phyloP scores from a whole-genome alignment of 2,329 filamentous ascomycete species.

The Microthyrium microscopicum region DNA sequence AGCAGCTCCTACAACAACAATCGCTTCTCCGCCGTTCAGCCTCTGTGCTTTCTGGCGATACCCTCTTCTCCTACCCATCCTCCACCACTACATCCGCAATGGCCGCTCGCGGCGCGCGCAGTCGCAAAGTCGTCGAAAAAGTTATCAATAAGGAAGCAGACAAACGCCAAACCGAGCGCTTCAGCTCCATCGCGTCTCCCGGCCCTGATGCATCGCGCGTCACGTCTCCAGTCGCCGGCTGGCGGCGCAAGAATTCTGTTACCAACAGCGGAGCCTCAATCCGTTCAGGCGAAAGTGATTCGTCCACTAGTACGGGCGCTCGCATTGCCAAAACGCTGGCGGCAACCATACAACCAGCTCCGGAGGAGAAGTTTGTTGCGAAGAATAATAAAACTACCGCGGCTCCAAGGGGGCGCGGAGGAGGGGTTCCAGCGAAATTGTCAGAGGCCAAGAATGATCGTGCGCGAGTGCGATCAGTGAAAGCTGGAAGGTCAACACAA shows the following conservation, averaged over 20 bases:
- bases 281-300: slow-evolving; percentile 5
- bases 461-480: not conserved
- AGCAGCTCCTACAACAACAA: too few relatives aligned
- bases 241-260: not conserved
- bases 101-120: slow-evolving; percentile 23
- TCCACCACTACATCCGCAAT: too few relatives aligned
- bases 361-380: slow-evolving; percentile 17
- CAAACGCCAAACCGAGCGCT: slow-evolving; percentile 6
- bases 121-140: slow-evolving; percentile 23
- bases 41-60: not conserved
- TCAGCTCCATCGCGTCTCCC: slow-evolving; percentile 3
- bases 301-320: not conserved
- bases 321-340: slow-evolving; percentile 13
- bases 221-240: not conserved
- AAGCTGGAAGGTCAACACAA: not conserved
- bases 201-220: not conserved
- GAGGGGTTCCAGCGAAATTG: slow-evolving; percentile 21
- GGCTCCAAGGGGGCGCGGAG: slow-evolving; percentile 21
- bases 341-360: too few relatives aligned
- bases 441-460: slow-evolving; percentile 5
- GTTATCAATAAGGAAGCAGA: slow-evolving; percentile 23
- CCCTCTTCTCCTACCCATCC: not conserved
- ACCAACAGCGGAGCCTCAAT: slow-evolving; percentile 4
- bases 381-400: slow-evolving; percentile 23
- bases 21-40: too few relatives aligned